Evolutionary conservation across 169 alveolate species (phyloP), one percentile per base, ranked within the genome.

Genomic region (Babesia bigemina): DNA sequence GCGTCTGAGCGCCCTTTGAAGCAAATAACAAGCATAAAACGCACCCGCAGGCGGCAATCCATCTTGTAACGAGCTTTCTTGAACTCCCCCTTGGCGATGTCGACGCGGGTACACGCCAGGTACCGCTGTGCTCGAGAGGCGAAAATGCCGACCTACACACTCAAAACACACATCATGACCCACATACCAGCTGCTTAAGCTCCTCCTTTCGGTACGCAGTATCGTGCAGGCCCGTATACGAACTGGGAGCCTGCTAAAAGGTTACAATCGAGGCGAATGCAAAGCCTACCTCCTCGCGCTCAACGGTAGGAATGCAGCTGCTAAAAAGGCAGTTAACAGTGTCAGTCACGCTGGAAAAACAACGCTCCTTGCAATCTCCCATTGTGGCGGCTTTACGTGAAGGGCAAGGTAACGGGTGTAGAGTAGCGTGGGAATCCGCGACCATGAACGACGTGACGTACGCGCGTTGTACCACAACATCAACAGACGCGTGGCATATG

Each of bases 121-220:
- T 44, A 79, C 49, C 50, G 70, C 55, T 79, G 87, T 4, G 87
- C 87, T 10, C 79, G 71, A 36, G 82, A 49, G 22, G 87, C 87
- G 39, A 79, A 79, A 24, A 79, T 79, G 52, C 75, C 81, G 53
- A 79, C 87, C 87, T 79, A 33, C 36, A 48, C 29, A 24, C 7
- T 55, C 21, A 47, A 17, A n/a, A 45, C n/a, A 65, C 33, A 16
- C 17, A n/a, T 10, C 0, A 2, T 12, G 33, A 2, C 4, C 48
- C 36, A 49, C 62, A 3, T 39, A 79, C 87, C 87, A 79, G 75
- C 63, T 79, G 87, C 60, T 79, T 79, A 4, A 79, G 62, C 59
- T 79, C 87, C 53, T 79, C 82, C 67, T 71, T 79, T 39, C 87
- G 74, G 70, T 56, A 59, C 17, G 44, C 79, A 21, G 58, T 77